These are phyloP conservation scores for Cenchrus purpureus DNA, from an alignment of 176 grass and related monocot genomes.

Conservation along the genomic window DNA sequence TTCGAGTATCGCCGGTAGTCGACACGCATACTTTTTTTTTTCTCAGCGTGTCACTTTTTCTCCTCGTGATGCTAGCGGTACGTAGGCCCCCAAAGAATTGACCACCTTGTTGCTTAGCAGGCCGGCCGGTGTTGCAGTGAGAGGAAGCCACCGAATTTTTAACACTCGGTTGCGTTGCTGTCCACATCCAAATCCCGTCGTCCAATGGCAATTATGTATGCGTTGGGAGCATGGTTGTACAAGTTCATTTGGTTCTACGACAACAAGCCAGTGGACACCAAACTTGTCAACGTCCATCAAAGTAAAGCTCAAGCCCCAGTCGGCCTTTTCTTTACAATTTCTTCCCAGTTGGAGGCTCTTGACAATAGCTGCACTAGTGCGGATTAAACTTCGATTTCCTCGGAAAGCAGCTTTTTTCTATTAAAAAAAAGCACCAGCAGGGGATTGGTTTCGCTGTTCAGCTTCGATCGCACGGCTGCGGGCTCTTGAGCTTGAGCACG, in stretches of 20 bases:
- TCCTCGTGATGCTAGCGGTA: neutral
- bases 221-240: neutral
- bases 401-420: neutral
- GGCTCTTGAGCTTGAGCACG: neutral
- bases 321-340: too few species aligned
- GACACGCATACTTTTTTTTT: neutral
- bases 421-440: too few species aligned
- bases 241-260: constrained; percentile 16
- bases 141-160: neutral
- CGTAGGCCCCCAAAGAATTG: neutral
- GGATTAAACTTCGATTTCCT: neutral
- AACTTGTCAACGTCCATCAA: neutral
- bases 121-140: neutral
- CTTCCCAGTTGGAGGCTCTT: neutral
- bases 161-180: neutral
- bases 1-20: neutral
- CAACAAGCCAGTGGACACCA: neutral
- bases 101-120: neutral
- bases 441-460: neutral
- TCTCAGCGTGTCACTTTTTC: neutral
- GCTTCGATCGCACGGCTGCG: neutral
- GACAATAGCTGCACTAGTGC: neutral
- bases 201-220: neutral
- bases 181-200: neutral
- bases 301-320: neutral